Evolutionary conservation across 495 filamentous ascomycete genomes (phyloP).

Genomic region (Cercophora scortea): DNA sequence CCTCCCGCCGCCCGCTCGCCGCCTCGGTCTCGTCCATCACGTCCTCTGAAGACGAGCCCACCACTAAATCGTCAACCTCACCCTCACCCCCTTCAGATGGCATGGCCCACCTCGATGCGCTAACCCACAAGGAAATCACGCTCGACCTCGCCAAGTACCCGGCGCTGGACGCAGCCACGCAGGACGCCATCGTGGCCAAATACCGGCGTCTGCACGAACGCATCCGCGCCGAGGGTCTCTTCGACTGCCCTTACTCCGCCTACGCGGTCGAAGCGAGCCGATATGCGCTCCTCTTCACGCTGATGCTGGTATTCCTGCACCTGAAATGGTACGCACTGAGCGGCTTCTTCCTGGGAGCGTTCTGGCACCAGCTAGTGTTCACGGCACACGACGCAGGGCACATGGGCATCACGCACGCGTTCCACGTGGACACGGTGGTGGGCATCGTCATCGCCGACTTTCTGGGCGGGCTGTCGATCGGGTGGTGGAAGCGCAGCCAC

Average conservation of each 20-base stretch:
- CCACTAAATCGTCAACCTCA: no score
- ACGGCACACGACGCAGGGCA: constrained; percentile 94
- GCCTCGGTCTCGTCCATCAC: constrained; percentile 33
- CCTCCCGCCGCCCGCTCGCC: constrained; percentile 21
- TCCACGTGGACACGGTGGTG: constrained; percentile 71
- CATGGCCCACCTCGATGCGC: constrained; percentile 60
- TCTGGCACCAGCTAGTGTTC: constrained; percentile 97
- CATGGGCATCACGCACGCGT: constrained; percentile 93
- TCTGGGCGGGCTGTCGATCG: constrained; percentile 78
- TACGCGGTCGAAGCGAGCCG: constrained; percentile 71
- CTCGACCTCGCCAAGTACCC: constrained; percentile 79
- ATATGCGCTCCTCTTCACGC: constrained; percentile 62
- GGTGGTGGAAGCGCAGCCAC: constrained; percentile 97
- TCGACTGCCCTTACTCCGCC: constrained; percentile 74
- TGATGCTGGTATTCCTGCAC: constrained; percentile 58
- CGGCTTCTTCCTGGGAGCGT: constrained; percentile 68
- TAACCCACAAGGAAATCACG: constrained; percentile 67
- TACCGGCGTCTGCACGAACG: constrained; percentile 69
- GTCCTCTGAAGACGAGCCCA: constrained; percentile 30
- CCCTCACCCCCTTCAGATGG: constrained; percentile 22
- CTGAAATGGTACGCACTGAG: constrained; percentile 67
- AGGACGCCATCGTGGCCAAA: constrained; percentile 68
- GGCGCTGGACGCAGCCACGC: constrained; percentile 63
- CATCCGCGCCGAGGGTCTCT: constrained; percentile 68
- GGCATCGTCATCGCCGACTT: constrained; percentile 90